These are phyloP conservation scores for Alternaria angustiovoidea DNA, from an alignment of 2,329 filamentous ascomycete species.

Conservation along the genomic window DNA sequence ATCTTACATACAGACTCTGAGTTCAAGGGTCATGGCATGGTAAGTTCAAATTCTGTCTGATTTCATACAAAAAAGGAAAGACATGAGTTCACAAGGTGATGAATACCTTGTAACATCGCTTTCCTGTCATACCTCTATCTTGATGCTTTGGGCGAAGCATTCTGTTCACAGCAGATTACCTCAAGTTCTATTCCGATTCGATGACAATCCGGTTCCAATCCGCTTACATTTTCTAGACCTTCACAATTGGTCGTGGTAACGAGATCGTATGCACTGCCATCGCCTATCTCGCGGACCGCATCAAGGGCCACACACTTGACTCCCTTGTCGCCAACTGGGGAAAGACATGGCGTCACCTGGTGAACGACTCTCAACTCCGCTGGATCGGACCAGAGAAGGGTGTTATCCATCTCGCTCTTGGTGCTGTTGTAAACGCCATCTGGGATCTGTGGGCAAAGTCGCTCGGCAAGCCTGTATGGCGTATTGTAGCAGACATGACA, in stretches of 20 bases:
- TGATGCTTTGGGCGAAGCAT: background rate
- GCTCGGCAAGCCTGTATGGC: slow-evolving; percentile 87
- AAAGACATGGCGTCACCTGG: slow-evolving; percentile 89
- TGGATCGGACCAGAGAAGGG: slow-evolving; percentile 97
- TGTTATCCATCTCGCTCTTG: slow-evolving; percentile 90
- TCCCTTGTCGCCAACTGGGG: slow-evolving; percentile 84
- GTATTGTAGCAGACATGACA: slow-evolving; percentile 86
- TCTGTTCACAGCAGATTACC: background rate
- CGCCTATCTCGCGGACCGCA: slow-evolving; percentile 76
- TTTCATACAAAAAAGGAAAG: background rate
- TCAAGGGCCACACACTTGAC: slow-evolving; percentile 77
- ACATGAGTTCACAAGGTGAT: background rate
- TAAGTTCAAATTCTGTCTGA: slow-evolving; percentile 57
- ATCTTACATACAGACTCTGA: slow-evolving; percentile 82
- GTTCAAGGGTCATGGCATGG: slow-evolving; percentile 80
- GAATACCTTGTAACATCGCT: background rate
- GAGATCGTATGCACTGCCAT: slow-evolving; percentile 91
- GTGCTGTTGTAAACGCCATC: slow-evolving; percentile 86
- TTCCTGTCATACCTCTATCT: background rate
- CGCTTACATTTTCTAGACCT: slow-evolving; percentile 57
- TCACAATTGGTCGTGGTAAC: slow-evolving; percentile 89
- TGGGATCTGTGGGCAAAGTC: slow-evolving; percentile 97
- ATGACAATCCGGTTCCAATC: background rate
- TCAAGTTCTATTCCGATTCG: background rate
- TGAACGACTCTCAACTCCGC: slow-evolving; percentile 86